These are phyloP conservation scores for Trifolium dubium DNA, from an alignment of 306 rosid species.

Conservation along the genomic window DNA sequence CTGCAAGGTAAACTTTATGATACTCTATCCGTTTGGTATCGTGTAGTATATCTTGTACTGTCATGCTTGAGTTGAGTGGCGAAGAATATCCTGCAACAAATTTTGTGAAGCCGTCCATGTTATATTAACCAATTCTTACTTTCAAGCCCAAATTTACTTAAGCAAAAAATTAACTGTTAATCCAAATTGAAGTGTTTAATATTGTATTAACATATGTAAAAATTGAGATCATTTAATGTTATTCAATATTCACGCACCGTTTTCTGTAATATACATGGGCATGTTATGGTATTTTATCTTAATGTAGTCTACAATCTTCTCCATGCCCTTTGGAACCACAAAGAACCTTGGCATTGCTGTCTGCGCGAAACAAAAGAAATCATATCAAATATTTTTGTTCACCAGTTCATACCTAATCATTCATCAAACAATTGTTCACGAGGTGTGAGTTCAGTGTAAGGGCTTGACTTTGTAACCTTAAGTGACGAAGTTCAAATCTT, in stretches of 20 bases:
- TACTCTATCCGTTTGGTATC: conserved; percentile 56
- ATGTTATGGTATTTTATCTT: conserved; percentile 57
- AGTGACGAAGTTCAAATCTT: background rate
- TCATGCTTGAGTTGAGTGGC: background rate
- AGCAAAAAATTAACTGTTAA: background rate
- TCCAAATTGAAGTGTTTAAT: conserved; percentile 3
- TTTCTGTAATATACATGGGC: conserved; percentile 70
- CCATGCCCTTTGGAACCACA: conserved; percentile 73
- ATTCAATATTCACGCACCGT: conserved; percentile 51
- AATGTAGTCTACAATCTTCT: conserved; percentile 55
- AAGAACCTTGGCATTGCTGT: conserved; percentile 56
- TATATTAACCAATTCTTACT: background rate
- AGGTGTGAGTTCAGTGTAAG: background rate
- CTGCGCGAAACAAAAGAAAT: conserved; percentile 40
- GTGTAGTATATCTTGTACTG: conserved; percentile 44
- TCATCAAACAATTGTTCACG: background rate
- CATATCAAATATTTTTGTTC: background rate
- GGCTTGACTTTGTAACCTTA: background rate
- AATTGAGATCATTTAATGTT: conserved; percentile 2
- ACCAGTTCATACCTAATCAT: background rate
- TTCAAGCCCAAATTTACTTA: background rate
- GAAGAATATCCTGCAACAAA: conserved; percentile 53
- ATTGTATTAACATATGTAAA: background rate
- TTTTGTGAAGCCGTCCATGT: background rate
- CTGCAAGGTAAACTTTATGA: conserved; percentile 62